Conservation (phyloP, 306 rosid genomes). For the Pachyrhizus erosus region DNA sequence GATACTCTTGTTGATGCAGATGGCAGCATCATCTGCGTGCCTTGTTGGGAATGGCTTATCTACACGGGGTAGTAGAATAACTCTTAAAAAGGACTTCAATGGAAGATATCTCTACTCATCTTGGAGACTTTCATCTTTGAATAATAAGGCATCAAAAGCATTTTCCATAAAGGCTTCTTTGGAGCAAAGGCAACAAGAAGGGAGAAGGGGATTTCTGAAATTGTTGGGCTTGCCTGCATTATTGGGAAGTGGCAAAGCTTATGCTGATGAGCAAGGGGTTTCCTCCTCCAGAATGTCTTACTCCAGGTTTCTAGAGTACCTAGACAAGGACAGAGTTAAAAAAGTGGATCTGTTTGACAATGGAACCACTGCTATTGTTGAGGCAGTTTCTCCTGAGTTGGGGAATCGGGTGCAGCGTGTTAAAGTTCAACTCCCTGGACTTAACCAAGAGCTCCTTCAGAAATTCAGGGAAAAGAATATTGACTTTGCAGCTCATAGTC, state of each 20-base stretch:
- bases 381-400: constrained; percentile 95
- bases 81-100: constrained; percentile 64
- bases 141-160: constrained; percentile 48
- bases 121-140: constrained; percentile 57
- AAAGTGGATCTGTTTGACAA: constrained; percentile 95
- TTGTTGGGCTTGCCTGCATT: constrained; percentile 70
- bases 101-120: constrained; percentile 65
- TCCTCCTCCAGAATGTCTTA: constrained; percentile 99
- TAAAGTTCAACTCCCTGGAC: constrained; percentile 95
- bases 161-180: constrained; percentile 64
- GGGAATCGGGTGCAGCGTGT: constrained; percentile 94
- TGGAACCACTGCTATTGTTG: constrained; percentile 96
- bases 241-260: constrained; percentile 74
- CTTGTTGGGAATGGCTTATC: constrained; percentile 84
- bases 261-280: constrained; percentile 96
- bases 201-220: constrained; percentile 88
- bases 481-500: constrained; percentile 98
- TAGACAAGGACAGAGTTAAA: constrained; percentile 92
- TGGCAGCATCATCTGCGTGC: constrained; percentile 92
- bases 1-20: constrained; percentile 39
- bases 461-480: constrained; percentile 95
- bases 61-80: constrained; percentile 54
- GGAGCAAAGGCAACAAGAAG: constrained; percentile 64
- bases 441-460: constrained; percentile 97
- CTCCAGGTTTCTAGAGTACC: constrained; percentile 94